Evolutionary conservation across 1,284 basidiomycete genomes (phyloP).

Genomic region (Malassezia cuniculi): DNA sequence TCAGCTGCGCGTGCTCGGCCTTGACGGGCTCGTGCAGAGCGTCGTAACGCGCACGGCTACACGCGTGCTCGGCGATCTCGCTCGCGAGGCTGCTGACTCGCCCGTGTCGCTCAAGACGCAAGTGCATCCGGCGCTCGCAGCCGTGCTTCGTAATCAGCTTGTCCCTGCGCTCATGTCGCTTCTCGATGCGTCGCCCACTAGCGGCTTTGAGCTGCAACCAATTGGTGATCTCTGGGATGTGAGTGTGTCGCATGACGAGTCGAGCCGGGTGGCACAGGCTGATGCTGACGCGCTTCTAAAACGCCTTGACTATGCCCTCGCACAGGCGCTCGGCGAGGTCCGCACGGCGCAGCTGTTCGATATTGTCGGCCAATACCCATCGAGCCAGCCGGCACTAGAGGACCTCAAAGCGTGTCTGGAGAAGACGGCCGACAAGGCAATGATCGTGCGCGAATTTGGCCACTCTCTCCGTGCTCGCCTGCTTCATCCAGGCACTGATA

Average conservation of each 20-base stretch:
- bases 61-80: slow-evolving; percentile 3
- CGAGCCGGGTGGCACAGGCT: not conserved
- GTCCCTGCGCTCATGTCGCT: slow-evolving; percentile 7
- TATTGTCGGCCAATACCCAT: slow-evolving; percentile 85
- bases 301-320: slow-evolving; percentile 24
- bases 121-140: slow-evolving; percentile 5
- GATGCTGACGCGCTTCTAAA: slow-evolving; percentile 7
- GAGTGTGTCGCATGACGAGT: slow-evolving; percentile 10
- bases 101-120: not conserved
- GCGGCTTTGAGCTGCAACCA: not conserved
- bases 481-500: slow-evolving; percentile 89
- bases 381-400: slow-evolving; percentile 69
- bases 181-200: slow-evolving; percentile 5
- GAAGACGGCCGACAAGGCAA: slow-evolving; percentile 41
- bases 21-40: slow-evolving; percentile 9
- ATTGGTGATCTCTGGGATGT: slow-evolving; percentile 8
- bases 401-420: slow-evolving; percentile 60
- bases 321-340: slow-evolving; percentile 19
- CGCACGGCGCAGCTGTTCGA: slow-evolving; percentile 62
- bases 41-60: slow-evolving; percentile 5
- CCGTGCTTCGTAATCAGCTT: slow-evolving; percentile 5
- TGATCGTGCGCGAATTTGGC: slow-evolving; percentile 61
- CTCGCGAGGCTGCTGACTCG: slow-evolving; percentile 1
- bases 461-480: slow-evolving; percentile 55
- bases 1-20: slow-evolving; percentile 11